Conservation (phyloP, 257 asterid genomes). For the Penstemon newberryi region DNA sequence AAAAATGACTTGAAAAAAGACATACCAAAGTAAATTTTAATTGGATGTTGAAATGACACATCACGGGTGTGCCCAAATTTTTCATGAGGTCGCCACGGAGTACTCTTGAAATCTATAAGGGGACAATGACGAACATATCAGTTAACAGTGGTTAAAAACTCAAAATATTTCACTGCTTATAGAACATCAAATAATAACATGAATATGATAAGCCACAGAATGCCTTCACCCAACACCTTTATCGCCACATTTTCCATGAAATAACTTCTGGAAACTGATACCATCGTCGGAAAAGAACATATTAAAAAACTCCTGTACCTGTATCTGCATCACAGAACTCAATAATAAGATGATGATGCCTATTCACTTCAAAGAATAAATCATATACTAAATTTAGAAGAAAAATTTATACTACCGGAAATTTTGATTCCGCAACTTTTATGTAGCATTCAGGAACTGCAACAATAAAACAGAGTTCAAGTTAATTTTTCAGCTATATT, state of each 20-base stretch:
- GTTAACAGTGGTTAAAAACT: constrained; percentile 21
- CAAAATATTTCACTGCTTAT: constrained; percentile 16
- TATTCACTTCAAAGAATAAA: constrained; percentile 17
- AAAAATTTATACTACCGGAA: constrained; percentile 56
- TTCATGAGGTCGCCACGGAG: constrained; percentile 70
- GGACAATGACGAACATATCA: constrained; percentile 26
- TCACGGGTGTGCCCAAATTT: constrained; percentile 71
- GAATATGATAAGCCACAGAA: constrained; percentile 27
- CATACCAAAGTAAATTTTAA: constrained; percentile 90
- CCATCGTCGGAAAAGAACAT: constrained; percentile 74
- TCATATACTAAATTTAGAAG: constrained; percentile 11
- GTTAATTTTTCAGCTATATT: not conserved
- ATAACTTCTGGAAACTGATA: constrained; percentile 60
- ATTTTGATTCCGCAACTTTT: constrained; percentile 79
- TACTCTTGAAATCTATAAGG: constrained; percentile 70
- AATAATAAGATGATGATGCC: constrained; percentile 24
- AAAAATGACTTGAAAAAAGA: constrained; percentile 18
- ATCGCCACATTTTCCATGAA: constrained; percentile 91
- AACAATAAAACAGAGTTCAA: constrained; percentile 29
- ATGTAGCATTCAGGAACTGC: constrained; percentile 82
- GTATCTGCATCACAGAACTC: constrained; percentile 47
- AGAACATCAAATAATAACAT: constrained; percentile 14
- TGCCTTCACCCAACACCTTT: constrained; percentile 61
- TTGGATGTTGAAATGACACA: constrained; percentile 92
- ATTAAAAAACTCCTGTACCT: constrained; percentile 70